Conservation (phyloP, 148 eudicot genomes). For the Camellia lanceoleosa region DNA sequence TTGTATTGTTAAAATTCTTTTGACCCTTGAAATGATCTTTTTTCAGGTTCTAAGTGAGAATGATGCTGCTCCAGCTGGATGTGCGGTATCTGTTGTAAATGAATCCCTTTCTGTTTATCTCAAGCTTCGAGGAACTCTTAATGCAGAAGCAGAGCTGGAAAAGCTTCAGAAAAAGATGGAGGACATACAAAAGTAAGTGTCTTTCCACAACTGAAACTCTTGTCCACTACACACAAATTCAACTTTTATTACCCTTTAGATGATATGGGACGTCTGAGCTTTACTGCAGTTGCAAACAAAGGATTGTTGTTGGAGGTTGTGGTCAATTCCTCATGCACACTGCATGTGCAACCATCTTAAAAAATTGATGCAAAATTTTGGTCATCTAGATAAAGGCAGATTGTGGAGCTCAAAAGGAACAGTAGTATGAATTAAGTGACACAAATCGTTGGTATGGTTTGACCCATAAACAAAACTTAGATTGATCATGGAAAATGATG, state of each 20-base stretch:
- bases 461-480: too few species aligned
- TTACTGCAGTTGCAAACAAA: too few species aligned
- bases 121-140: slow-evolving; percentile 49
- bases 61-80: slow-evolving; percentile 62
- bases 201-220: background rate
- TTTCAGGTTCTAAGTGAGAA: slow-evolving; percentile 53
- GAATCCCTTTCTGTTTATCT: slow-evolving; percentile 67
- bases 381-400: too few species aligned
- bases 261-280: background rate
- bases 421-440: too few species aligned
- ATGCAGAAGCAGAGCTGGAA: slow-evolving; percentile 68
- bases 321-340: too few species aligned
- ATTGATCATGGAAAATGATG: too few species aligned
- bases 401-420: too few species aligned
- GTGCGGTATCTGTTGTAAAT: slow-evolving; percentile 56
- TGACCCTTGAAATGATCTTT: background rate
- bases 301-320: too few species aligned
- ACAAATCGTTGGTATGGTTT: too few species aligned
- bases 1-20: background rate
- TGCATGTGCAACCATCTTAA: too few species aligned
- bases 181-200: slow-evolving; percentile 42
- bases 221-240: background rate
- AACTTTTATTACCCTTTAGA: background rate
- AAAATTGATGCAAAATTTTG: too few species aligned
- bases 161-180: slow-evolving; percentile 39